These are phyloP conservation scores for Monosporascus sp. DNA, from an alignment of 2,329 filamentous ascomycete species.

Conservation along the genomic window DNA sequence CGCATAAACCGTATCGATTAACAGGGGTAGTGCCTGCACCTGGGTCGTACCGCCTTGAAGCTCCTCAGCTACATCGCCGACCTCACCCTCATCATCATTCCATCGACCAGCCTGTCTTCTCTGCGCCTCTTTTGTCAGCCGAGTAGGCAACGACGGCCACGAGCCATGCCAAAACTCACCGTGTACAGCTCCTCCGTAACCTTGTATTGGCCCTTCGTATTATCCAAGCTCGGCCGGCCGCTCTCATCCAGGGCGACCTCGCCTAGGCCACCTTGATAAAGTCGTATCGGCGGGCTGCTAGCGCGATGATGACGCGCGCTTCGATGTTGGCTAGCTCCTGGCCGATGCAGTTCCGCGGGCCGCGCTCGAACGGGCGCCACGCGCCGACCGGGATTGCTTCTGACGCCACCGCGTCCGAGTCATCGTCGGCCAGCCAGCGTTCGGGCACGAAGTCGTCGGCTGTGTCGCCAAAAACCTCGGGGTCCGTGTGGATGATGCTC, in stretches of 20 bases:
- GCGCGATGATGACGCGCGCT: slow-evolving; percentile 3
- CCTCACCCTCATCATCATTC: slow-evolving; percentile 3
- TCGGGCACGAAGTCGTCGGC: slow-evolving; percentile 18
- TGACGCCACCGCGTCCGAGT: no score
- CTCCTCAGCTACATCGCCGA: no score
- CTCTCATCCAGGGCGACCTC: neutral
- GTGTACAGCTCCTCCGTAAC: slow-evolving; percentile 2
- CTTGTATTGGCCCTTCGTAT: slow-evolving; percentile 3
- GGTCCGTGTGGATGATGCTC: slow-evolving; percentile 8
- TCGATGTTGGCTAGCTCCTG: slow-evolving; percentile 5
- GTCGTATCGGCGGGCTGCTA: slow-evolving; percentile 2
- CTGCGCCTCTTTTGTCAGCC: neutral
- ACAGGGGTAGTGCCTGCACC: no score
- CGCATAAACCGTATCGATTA: no score
- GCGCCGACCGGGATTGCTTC: slow-evolving; percentile 30
- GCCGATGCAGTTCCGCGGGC: slow-evolving; percentile 1
- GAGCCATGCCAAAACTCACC: neutral
- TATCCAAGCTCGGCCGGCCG: slow-evolving; percentile 1
- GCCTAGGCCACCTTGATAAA: slow-evolving; percentile 2
- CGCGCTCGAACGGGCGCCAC: slow-evolving; percentile 31
- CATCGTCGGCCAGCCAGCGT: slow-evolving; percentile 10
- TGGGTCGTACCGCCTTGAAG: no score
- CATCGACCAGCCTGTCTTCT: slow-evolving; percentile 1
- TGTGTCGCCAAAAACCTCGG: slow-evolving; percentile 8
- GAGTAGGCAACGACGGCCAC: neutral